Conservation (phyloP, 345 rosid species). For the Aurinia saxatilis region DNA sequence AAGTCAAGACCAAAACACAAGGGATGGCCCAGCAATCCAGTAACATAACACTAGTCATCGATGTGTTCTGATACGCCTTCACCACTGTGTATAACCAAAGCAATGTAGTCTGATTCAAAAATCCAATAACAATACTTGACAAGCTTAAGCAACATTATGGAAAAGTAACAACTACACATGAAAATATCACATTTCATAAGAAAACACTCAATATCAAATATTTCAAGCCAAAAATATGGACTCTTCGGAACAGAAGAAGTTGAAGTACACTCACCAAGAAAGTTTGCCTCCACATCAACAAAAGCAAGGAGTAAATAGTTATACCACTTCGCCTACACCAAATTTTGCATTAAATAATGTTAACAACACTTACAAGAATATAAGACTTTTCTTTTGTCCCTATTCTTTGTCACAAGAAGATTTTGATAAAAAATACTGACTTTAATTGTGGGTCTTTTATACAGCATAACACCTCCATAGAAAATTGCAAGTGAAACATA, state of each 20-base stretch:
- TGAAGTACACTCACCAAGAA: conserved; percentile 67
- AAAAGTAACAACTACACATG: too few relatives aligned
- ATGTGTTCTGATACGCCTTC: conserved; percentile 86
- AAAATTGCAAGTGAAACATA: conserved; percentile 39
- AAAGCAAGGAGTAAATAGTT: conserved; percentile 62
- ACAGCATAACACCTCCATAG: conserved; percentile 48
- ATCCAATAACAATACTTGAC: neutral
- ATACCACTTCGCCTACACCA: conserved; percentile 84
- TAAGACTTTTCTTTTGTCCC: too few relatives aligned
- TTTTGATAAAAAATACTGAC: conserved; percentile 23
- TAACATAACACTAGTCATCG: conserved; percentile 87
- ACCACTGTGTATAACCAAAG: conserved; percentile 55
- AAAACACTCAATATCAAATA: too few relatives aligned
- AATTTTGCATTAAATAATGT: conserved; percentile 9
- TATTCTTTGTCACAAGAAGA: too few relatives aligned
- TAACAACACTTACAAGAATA: neutral
- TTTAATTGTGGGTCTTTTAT: conserved; percentile 39
- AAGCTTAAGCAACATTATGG: too few relatives aligned
- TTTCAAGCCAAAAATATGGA: neutral
- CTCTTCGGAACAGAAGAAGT: neutral
- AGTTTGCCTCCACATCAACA: conserved; percentile 83
- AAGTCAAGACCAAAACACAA: conserved; percentile 73
- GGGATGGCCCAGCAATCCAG: conserved; percentile 97
- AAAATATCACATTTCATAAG: too few relatives aligned
- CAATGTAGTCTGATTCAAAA: conserved; percentile 1